These are phyloP conservation scores for Linum usitatissimum DNA, from an alignment of 345 rosid species.

Conservation along the genomic window DNA sequence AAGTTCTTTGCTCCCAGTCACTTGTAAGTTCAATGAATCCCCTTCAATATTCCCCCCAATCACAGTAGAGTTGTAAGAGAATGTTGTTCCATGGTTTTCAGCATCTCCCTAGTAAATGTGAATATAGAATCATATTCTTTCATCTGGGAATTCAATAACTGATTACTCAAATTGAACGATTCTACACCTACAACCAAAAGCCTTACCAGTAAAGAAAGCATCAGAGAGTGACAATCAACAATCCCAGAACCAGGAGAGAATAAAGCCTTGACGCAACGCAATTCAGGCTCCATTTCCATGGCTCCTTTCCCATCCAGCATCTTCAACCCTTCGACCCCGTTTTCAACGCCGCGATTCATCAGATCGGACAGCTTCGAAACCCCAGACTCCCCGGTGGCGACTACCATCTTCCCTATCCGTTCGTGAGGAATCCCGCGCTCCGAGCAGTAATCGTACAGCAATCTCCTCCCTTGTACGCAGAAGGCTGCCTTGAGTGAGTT, in stretches of 20 bases:
- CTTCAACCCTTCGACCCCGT: conserved; percentile 52
- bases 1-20: conserved; percentile 37
- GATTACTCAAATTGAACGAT: conserved; percentile 10
- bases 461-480: conserved; percentile 65
- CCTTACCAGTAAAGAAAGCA: conserved; percentile 73
- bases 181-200: not conserved
- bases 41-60: conserved; percentile 53
- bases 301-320: conserved; percentile 73
- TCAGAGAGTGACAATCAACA: conserved; percentile 66
- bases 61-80: conserved; percentile 66
- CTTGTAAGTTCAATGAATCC: conserved; percentile 39
- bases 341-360: conserved; percentile 44
- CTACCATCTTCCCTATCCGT: conserved; percentile 76
- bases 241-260: conserved; percentile 72
- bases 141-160: not conserved
- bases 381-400: conserved; percentile 52
- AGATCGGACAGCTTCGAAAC: conserved; percentile 47
- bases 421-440: conserved; percentile 41
- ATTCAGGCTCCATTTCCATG: conserved; percentile 62
- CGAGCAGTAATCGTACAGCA: conserved; percentile 60
- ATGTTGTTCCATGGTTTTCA: conserved; percentile 48
- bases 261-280: conserved; percentile 73
- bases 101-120: conserved; percentile 72
- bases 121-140: conserved; percentile 22
- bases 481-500: conserved; percentile 62